Base-by-base conservation (phyloP, 139 green algal genomes). In the Picochlorum sp. region DNA sequence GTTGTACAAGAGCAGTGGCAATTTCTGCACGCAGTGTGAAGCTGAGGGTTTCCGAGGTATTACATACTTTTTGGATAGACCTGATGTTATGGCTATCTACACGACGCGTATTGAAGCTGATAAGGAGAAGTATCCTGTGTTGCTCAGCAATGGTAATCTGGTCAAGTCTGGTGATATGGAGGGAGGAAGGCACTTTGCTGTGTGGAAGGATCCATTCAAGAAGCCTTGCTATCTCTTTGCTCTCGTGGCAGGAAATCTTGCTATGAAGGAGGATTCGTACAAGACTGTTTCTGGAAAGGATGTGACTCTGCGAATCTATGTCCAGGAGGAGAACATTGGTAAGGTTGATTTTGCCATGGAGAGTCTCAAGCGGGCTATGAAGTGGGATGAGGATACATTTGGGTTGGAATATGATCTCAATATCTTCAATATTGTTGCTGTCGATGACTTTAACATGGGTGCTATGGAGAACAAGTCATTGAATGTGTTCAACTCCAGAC, bases 221-320 rank as follows among this genome's bases (percentile, higher is more conserved):
- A 99, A 99, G 84, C 94, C 94, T 13, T 95, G 80, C 78, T 99
- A 99, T 79, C 84, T 99, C 56, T 99, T 99, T 81, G 94, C 94
- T 3, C 79, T 99, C 52, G 92, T 99, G 24, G 94, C 94, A 2
- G 94, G 94, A 24, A 76, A 93, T 70, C 79, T 98, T 45, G 74
- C 69, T 4, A 73, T 86, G 67, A 82, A 87, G 45, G 83, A 96
- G 72, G 83, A 94, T 69, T 79, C 23, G 18, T 98, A 91, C 78
- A 90, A 56, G 30, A 98, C 94, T 8, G 57, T 24, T 57, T 83
- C 57, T 34, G 91, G 91, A 5, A 62, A 61, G 5, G 26, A 77
- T 0, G 91, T 99, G 21, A 71, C 68, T 18, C 85, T 99, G 68
- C 72, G 88, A 55, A 96, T 99, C 73, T 98, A 65, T 50, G 52